Base-by-base conservation (phyloP, 1,284 basidiomycete species). In the Ceratorhiza oryzae-sativae region DNA sequence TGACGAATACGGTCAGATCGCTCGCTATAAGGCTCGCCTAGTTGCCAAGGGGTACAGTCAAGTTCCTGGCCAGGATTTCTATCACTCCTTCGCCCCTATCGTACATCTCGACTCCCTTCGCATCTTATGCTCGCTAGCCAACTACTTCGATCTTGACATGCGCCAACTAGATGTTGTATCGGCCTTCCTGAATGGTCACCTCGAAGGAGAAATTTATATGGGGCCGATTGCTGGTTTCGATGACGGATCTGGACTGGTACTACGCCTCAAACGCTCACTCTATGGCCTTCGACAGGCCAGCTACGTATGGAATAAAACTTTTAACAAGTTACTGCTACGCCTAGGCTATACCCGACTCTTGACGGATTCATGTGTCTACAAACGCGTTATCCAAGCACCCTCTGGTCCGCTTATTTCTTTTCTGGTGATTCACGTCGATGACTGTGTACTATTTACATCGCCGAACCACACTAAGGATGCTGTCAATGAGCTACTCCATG, bases 141-240 rank as follows among this genome's bases (percentile, higher is more conserved):
- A 78, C 12, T 45, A 48, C 13, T 36, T 70, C 9, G 65, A 78
- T 56, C 77, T 79, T 63, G 75, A 76, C 8, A 65, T 79, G 12
- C 74, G 76, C 0, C 81, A 82, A 53, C 71, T 82, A 6, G 81
- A 84, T 61, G 75, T 85, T 0, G 79, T 79, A 27, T 74, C 74
- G 10, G 77, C 76, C 0, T 78, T 74, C 71, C 73, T 77, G 6
- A 73, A 77, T 27, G 75, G 70, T 20, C 15, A 74, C 0, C 77
- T 84, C 0, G 76, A 81, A 5, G 81, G 84, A 51, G 77, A 80
- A 13, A 78, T 84, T 8, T 83, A 81, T 55, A 83, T 84, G 81
- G 20, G 60, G 0, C 80, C 82, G 46, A 81, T 79, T 0, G 68
- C 77, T 0, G 79, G 79, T 0, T 83, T 75, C 53, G 58, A 72